These are phyloP conservation scores for Chrysanthemum seticuspe DNA, from an alignment of 129 eudicot species.

Conservation along the genomic window DNA sequence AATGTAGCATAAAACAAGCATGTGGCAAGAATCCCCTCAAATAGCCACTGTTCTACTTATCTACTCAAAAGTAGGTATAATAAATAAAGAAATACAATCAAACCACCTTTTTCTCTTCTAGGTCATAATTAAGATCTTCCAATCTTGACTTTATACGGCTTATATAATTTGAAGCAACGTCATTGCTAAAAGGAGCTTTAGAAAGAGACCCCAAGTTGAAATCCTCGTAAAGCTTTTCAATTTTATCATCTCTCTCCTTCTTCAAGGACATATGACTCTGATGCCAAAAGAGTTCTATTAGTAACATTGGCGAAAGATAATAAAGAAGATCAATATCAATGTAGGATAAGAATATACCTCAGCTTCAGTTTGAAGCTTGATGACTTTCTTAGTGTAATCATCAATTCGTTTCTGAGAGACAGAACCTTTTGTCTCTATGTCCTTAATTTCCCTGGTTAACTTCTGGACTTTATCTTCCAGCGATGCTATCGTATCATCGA, in stretches of 20 bases:
- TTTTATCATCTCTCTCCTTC: conserved; percentile 60
- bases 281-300: conserved; percentile 22
- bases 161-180: conserved; percentile 48
- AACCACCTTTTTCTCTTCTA: conserved; percentile 66
- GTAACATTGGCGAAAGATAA: conserved; percentile 7
- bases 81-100: conserved; percentile 2
- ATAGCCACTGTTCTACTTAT: not conserved
- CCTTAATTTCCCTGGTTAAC: conserved; percentile 55
- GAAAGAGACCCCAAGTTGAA: conserved; percentile 70
- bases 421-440: conserved; percentile 40
- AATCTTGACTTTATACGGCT: conserved; percentile 52
- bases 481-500: conserved; percentile 50
- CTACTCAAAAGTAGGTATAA: conserved; percentile 2
- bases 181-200: conserved; percentile 55
- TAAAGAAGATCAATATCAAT: conserved; percentile 10
- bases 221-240: conserved; percentile 50
- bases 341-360: conserved; percentile 41
- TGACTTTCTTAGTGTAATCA: conserved; percentile 33
- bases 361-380: conserved; percentile 58
- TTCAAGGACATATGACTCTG: conserved; percentile 55
- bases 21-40: not conserved
- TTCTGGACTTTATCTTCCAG: conserved; percentile 50
- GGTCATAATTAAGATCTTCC: conserved; percentile 50
- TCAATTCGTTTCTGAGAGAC: conserved; percentile 19
- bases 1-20: not conserved